Percentiles rank a stretch among this genome's conserved stretches.
Conservation (phyloP, 768 basidiomycete species). For the Pisolithus marmoratus region DNA sequence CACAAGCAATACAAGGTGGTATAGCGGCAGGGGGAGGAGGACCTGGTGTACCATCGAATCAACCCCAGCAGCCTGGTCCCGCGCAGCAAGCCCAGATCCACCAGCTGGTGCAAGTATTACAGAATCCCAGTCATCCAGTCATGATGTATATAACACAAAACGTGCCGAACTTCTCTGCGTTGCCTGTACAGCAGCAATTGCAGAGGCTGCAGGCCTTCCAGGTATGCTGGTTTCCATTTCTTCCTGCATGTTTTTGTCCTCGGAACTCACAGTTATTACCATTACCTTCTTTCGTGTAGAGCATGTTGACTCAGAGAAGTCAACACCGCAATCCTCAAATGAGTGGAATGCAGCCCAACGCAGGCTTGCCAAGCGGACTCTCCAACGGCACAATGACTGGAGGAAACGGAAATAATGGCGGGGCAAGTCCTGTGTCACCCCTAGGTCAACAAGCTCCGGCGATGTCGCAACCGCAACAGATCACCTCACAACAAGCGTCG, state of each 20-base stretch:
- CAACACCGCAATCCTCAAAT: constrained; percentile 28
- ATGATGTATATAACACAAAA: constrained; percentile 47
- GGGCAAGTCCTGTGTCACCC: constrained; percentile 25
- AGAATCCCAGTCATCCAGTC: constrained; percentile 51
- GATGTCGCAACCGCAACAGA: constrained; percentile 23
- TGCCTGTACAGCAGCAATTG: constrained; percentile 51
- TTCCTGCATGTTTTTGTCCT: background rate
- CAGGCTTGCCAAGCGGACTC: constrained; percentile 18
- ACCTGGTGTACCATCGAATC: constrained; percentile 7
- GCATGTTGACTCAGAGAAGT: constrained; percentile 19
- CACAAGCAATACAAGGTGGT: constrained; percentile 13
- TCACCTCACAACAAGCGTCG: constrained; percentile 21
- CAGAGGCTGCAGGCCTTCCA: constrained; percentile 52
- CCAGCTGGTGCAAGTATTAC: constrained; percentile 45
- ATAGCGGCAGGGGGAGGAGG: background rate
- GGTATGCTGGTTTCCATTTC: constrained; percentile 29
- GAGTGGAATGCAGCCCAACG: constrained; percentile 25
- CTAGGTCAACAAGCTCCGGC: constrained; percentile 24
- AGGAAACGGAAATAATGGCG: constrained; percentile 13
- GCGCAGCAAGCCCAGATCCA: constrained; percentile 32
- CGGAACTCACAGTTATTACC: constrained; percentile 5
- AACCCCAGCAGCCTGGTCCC: constrained; percentile 7
- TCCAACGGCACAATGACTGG: constrained; percentile 20
- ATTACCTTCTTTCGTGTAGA: constrained; percentile 4
- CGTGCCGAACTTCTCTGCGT: constrained; percentile 47